Evolutionary conservation across 2,329 filamentous ascomycete species (phyloP).

Genomic region (Trichoderma sp.): DNA sequence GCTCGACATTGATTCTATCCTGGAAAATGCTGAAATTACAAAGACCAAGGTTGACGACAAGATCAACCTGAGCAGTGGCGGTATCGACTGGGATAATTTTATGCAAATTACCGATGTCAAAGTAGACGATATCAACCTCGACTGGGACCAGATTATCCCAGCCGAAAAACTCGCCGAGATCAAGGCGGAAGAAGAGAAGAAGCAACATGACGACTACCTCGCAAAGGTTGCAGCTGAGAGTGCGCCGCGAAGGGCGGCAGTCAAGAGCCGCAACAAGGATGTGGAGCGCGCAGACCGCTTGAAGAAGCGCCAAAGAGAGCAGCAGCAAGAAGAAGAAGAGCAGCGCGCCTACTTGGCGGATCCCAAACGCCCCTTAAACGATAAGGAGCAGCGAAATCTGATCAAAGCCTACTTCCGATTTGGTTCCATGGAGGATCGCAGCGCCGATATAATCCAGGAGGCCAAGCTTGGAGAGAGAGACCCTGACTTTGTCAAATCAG

Average conservation of each 20-base stretch:
- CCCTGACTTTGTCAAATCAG: conserved; percentile 71
- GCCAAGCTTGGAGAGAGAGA: conserved; percentile 84
- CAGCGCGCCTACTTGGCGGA: conserved; percentile 74
- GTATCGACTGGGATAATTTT: conserved; percentile 84
- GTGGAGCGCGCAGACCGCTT: conserved; percentile 65
- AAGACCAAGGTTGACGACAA: conserved; percentile 94
- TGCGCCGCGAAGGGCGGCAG: conserved; percentile 73
- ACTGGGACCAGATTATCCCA: conserved; percentile 98
- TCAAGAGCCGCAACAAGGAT: conserved; percentile 58
- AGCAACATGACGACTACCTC: conserved; percentile 79
- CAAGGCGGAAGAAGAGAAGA: conserved; percentile 84
- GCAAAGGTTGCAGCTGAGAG: conserved; percentile 81
- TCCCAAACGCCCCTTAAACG: conserved; percentile 83
- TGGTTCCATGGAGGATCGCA: conserved; percentile 84
- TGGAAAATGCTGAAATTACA: conserved; percentile 95
- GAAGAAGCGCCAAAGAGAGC: conserved; percentile 67
- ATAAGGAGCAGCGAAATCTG: conserved; percentile 91
- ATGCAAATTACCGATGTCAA: conserved; percentile 98
- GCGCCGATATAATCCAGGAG: conserved; percentile 83
- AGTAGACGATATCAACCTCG: conserved; percentile 74
- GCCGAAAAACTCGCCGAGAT: conserved; percentile 87
- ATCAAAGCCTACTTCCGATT: conserved; percentile 89
- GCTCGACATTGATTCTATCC: conserved; percentile 94
- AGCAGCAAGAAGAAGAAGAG: conserved; percentile 69
- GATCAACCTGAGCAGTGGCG: conserved; percentile 88